These are phyloP conservation scores for Vitis hybrid DNA, from an alignment of 177 flowering plant species.

Conservation along the genomic window DNA sequence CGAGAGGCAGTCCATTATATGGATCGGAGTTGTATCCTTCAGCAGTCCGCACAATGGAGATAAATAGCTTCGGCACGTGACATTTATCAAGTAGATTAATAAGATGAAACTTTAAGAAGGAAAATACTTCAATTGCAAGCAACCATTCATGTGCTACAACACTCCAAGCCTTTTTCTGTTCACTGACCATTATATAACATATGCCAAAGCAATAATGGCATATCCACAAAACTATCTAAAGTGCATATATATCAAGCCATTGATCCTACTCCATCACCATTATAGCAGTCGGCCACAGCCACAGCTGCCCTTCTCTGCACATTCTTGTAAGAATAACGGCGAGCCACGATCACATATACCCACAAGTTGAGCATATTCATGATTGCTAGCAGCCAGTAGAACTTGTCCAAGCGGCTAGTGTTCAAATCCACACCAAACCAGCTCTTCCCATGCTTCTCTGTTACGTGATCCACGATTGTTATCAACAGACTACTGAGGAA, in stretches of 20 bases:
- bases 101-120: too few relatives aligned
- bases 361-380: conserved; percentile 42
- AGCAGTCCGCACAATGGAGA: too few relatives aligned
- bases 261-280: conserved; percentile 21
- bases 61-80: too few relatives aligned
- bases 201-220: too few relatives aligned
- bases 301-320: conserved; percentile 44
- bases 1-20: too few relatives aligned
- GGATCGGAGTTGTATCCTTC: too few relatives aligned
- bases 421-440: conserved; percentile 88
- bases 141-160: too few relatives aligned
- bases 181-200: too few relatives aligned
- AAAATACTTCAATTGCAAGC: too few relatives aligned
- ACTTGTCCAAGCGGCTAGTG: conserved; percentile 69
- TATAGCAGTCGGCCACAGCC: conserved; percentile 40
- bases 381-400: conserved; percentile 70
- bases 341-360: conserved; percentile 49
- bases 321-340: conserved; percentile 67
- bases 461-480: conserved; percentile 46
- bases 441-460: conserved; percentile 40
- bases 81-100: too few relatives aligned
- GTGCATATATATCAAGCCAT: conserved; percentile 18
- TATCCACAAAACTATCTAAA: neutral
- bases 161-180: too few relatives aligned
- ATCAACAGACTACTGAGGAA: conserved; percentile 73